phyloP scores from a whole-genome alignment of 1,139 yeast species.

The Debaryomycetaceae sp. region DNA sequence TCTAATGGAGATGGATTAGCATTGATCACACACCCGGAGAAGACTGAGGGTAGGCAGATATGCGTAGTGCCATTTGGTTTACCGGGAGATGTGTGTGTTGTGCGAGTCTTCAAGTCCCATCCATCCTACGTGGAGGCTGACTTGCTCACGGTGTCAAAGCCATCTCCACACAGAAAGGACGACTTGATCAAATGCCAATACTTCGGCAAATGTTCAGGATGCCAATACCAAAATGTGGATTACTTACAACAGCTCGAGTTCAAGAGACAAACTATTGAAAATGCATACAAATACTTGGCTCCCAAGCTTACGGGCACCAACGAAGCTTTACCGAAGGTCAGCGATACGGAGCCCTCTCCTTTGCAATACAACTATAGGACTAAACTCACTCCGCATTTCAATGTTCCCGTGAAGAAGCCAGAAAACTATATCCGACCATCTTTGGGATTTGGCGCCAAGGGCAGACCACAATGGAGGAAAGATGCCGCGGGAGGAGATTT shows the following conservation, averaged over 20 bases:
- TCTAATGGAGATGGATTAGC: constrained; percentile 84
- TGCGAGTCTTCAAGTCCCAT: constrained; percentile 75
- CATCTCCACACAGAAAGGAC: constrained; percentile 50
- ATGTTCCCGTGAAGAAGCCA: constrained; percentile 59
- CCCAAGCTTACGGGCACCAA: constrained; percentile 33
- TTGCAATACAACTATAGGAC: constrained; percentile 76
- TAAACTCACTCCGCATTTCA: constrained; percentile 93
- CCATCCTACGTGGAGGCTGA: constrained; percentile 76
- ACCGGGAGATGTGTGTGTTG: constrained; percentile 76
- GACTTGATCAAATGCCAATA: constrained; percentile 43
- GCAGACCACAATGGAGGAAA: constrained; percentile 64
- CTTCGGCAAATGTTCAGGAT: constrained; percentile 64
- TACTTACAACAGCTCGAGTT: constrained; percentile 70
- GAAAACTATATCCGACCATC: constrained; percentile 54
- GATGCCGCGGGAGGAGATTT: constrained; percentile 48
- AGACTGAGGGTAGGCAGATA: constrained; percentile 35
- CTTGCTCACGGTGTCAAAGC: constrained; percentile 47
- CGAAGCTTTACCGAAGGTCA: constrained; percentile 52
- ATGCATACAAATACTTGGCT: constrained; percentile 82
- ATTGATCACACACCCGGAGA: constrained; percentile 55
- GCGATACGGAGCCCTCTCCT: constrained; percentile 77
- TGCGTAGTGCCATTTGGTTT: constrained; percentile 78
- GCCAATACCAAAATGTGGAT: constrained; percentile 82
- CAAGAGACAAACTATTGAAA: constrained; percentile 70
- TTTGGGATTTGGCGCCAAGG: constrained; percentile 87